Evolutionary conservation across 176 grass and related monocot genomes (phyloP), one percentile per base, ranked within the genome.

Genomic region (Otatea glauca): DNA sequence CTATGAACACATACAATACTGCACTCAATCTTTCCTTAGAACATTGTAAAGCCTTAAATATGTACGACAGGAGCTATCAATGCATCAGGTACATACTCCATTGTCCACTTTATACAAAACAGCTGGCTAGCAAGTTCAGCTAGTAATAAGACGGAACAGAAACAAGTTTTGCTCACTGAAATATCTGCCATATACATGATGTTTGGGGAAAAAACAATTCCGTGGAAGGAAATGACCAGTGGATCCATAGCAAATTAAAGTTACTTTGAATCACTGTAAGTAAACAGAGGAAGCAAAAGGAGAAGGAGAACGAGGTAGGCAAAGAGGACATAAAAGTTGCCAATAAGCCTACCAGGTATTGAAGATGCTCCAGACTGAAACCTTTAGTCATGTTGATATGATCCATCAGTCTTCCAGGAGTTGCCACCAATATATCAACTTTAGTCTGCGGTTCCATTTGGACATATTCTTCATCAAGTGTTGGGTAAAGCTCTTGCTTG

Each of bases 381-480:
- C 93, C 96, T 43, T 95, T 92, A 45, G 96, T 95, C 96, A 93
- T 94, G 70, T 92, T 92, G 81, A 98, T 90, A 81, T 98, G 93
- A 81, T 95, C 96, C 93, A 98, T 95, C 84, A 95, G 70, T 86
- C 96, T 93, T 93, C 96, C 93, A 76, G 93, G 96, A 70, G 96
- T 95, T 60, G 93, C 93, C 44, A 98, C 90, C 81, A 95, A 90
- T 93, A 94, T 95, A 90, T 98, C 96, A 41, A 98, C 86, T 83
- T 92, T 78, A 85, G 89, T 95, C 63, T 87, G 86, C 17, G 89
- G 96, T 85, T 94, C 91, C 84, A 95, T 89, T 82, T 90, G 87
- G 21, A 81, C 63, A 78, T 88, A 91, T 81, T 95, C 91, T 45
- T 88, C 83, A 54, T 98, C 91, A 74, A 90, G 85, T 34, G 85